phyloP scores from a whole-genome alignment of 2,329 filamentous ascomycete genomes.

The Fusarium illudens region DNA sequence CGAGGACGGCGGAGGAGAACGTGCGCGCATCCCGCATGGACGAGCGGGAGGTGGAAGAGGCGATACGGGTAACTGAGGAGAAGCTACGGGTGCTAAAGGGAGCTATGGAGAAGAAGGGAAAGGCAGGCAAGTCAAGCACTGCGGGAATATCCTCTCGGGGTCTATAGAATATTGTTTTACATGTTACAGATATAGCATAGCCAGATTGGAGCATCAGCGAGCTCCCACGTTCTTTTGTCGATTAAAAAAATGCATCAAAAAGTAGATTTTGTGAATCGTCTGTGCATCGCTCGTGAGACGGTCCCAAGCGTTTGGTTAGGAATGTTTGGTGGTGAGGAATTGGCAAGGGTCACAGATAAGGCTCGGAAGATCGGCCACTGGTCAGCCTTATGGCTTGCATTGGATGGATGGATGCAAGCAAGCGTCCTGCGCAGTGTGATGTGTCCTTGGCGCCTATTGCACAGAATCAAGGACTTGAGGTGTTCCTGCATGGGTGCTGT shows the following conservation, averaged over 20 bases:
- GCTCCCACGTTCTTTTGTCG: conserved; percentile 40
- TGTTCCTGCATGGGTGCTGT: conserved; percentile 21
- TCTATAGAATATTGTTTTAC: conserved; percentile 36
- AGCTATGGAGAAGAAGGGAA: conserved; percentile 64
- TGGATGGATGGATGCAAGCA: background rate
- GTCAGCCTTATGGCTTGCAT: conserved; percentile 19
- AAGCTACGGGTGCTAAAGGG: conserved; percentile 79
- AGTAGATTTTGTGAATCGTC: background rate
- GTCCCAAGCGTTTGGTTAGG: background rate
- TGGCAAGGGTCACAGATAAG: background rate
- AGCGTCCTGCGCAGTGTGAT: background rate
- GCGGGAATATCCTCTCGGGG: conserved; percentile 25
- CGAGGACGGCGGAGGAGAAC: conserved; percentile 67
- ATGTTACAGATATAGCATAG: conserved; percentile 34
- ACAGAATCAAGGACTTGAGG: conserved; percentile 1
- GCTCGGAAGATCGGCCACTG: background rate
- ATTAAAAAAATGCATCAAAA: conserved; percentile 12
- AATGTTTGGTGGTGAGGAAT: background rate
- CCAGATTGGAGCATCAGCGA: conserved; percentile 34
- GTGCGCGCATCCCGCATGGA: conserved; percentile 69
- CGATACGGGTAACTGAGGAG: conserved; percentile 87
- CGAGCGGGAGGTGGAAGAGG: conserved; percentile 78
- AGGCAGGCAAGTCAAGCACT: conserved; percentile 12
- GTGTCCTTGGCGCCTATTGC: conserved; percentile 10
- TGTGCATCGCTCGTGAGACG: background rate